These are phyloP conservation scores for Pseudopyricularia cyperi DNA, from an alignment of 2,329 filamentous ascomycete genomes.

Conservation along the genomic window DNA sequence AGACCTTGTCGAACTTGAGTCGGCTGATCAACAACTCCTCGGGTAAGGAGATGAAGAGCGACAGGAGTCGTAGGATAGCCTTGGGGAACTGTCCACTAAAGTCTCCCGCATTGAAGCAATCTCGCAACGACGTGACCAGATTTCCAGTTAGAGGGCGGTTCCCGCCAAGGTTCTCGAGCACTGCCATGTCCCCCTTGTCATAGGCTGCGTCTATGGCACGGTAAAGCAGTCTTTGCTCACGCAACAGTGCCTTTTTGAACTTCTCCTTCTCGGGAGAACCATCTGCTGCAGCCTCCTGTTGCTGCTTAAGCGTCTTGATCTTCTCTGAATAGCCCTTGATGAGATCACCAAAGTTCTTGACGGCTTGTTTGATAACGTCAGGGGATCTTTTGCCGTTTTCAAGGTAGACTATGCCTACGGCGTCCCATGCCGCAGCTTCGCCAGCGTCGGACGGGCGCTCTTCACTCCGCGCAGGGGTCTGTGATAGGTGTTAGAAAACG, in stretches of 20 bases:
- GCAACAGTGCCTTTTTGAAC: slow-evolving; percentile 26
- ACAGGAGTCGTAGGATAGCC: slow-evolving; percentile 45
- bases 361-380: slow-evolving; percentile 27
- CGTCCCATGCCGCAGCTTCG: slow-evolving; percentile 39
- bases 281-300: slow-evolving; percentile 28
- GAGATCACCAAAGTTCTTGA: slow-evolving; percentile 37
- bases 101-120: slow-evolving; percentile 38
- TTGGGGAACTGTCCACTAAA: slow-evolving; percentile 41
- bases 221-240: slow-evolving; percentile 34
- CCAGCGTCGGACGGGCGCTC: slow-evolving; percentile 29
- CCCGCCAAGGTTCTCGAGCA: slow-evolving; percentile 43
- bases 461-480: slow-evolving; percentile 22
- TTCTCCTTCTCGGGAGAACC: slow-evolving; percentile 17
- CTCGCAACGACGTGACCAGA: slow-evolving; percentile 39
- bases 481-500: neutral
- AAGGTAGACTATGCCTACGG: slow-evolving; percentile 34
- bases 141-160: slow-evolving; percentile 43
- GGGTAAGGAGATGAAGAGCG: slow-evolving; percentile 48
- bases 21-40: slow-evolving; percentile 45
- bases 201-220: slow-evolving; percentile 39
- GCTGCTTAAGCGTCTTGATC: slow-evolving; percentile 32
- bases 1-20: slow-evolving; percentile 52
- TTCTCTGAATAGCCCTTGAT: slow-evolving; percentile 33
- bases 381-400: slow-evolving; percentile 20
- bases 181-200: slow-evolving; percentile 38